These are phyloP conservation scores for Elaphomyces granulatus DNA, from an alignment of 495 filamentous ascomycete species.

Conservation along the genomic window DNA sequence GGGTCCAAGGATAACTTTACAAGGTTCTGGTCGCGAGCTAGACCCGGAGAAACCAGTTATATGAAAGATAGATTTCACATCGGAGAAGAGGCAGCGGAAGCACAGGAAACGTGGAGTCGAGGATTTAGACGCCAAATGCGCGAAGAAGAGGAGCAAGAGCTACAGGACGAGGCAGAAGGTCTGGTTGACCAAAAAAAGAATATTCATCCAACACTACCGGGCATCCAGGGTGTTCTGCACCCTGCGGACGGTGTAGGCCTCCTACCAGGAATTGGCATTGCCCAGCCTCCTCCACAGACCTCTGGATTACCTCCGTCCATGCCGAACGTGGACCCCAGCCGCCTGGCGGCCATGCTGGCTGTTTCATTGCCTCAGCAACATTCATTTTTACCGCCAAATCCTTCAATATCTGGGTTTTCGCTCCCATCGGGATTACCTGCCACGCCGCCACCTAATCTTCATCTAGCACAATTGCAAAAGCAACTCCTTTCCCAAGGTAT, in stretches of 20 bases:
- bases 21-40: slow-evolving; percentile 81
- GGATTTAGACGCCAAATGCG: slow-evolving; percentile 66
- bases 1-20: slow-evolving; percentile 95
- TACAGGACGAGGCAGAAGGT: slow-evolving; percentile 84
- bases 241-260: slow-evolving; percentile 22
- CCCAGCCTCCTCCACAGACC: slow-evolving; percentile 34
- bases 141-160: slow-evolving; percentile 83
- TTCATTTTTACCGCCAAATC: slow-evolving; percentile 15
- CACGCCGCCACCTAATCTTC: slow-evolving; percentile 41
- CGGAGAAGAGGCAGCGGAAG: slow-evolving; percentile 83
- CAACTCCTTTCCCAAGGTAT: slow-evolving; percentile 30
- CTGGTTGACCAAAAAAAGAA: slow-evolving; percentile 91
- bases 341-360: slow-evolving; percentile 32
- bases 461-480: slow-evolving; percentile 52
- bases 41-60: slow-evolving; percentile 72
- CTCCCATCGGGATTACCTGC: slow-evolving; percentile 35
- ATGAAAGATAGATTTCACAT: slow-evolving; percentile 89
- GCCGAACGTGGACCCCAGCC: slow-evolving; percentile 38
- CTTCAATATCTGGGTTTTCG: slow-evolving; percentile 24
- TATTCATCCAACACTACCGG: slow-evolving; percentile 33
- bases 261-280: slow-evolving; percentile 34
- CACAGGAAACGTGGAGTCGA: slow-evolving; percentile 81
- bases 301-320: slow-evolving; percentile 42
- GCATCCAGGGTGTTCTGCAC: slow-evolving; percentile 30
- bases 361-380: slow-evolving; percentile 24